Percentiles rank a stretch among this genome's conserved stretches.
phyloP scores from a whole-genome alignment of 2,329 filamentous ascomycete species.

The Botrytis tulipae region DNA sequence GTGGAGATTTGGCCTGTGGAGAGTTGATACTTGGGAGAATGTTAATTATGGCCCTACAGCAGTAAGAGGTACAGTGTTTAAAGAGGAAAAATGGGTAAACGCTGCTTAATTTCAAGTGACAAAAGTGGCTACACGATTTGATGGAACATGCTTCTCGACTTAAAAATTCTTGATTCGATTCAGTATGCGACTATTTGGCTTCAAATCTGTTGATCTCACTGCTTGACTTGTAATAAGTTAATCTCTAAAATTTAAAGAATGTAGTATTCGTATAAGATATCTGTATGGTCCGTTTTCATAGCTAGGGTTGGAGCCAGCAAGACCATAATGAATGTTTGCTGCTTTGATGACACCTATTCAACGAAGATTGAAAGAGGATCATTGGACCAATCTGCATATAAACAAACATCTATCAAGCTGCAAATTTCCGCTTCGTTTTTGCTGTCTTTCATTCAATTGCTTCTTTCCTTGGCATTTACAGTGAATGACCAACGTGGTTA shows the following conservation, averaged over 20 bases:
- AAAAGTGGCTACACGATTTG: background rate
- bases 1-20: background rate
- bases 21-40: background rate
- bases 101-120: background rate
- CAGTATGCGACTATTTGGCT: background rate
- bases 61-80: background rate
- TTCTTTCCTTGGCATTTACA: background rate
- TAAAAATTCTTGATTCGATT: background rate
- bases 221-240: background rate
- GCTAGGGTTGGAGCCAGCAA: background rate
- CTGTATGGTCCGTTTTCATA: background rate
- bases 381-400: background rate
- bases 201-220: background rate
- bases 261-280: background rate
- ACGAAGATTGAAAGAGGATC: background rate
- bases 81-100: background rate
- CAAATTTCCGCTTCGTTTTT: background rate
- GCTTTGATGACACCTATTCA: background rate
- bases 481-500: background rate
- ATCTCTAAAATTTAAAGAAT: background rate
- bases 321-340: background rate
- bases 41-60: background rate
- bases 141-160: too few species aligned
- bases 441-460: background rate
- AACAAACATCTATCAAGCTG: background rate